A percentile compares a stretch with the other conserved stretches of the same genome.
These are phyloP conservation scores for Toxoplasma gondii DNA, from an alignment of 169 alveolate species.

Conservation along the genomic window DNA sequence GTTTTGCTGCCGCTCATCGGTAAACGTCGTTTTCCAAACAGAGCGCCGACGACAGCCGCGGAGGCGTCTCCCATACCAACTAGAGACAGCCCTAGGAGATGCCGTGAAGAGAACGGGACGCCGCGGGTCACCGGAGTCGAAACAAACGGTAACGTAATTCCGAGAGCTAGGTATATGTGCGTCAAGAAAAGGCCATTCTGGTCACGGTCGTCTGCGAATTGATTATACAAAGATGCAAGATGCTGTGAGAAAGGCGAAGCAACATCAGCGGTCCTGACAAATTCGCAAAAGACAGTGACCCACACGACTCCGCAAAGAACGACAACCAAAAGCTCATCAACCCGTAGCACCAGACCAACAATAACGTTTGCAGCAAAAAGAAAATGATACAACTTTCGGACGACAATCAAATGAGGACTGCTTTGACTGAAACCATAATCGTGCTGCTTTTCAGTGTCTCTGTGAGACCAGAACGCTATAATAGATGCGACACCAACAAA, in stretches of 20 bases:
- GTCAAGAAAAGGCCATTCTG: conserved; percentile 22
- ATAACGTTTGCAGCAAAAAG: not conserved
- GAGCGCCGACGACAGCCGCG: conserved; percentile 31
- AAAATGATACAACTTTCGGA: conserved; percentile 35
- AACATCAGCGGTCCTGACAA: not conserved
- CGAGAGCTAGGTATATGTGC: not conserved
- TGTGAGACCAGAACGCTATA: not conserved
- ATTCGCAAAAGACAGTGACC: not conserved
- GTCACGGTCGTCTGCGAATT: conserved; percentile 14
- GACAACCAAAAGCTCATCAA: not conserved
- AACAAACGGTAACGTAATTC: conserved; percentile 16
- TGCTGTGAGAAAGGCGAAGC: not conserved
- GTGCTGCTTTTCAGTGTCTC: not conserved
- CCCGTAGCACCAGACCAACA: not conserved
- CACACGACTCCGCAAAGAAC: conserved; percentile 23
- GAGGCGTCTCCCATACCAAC: conserved; percentile 32
- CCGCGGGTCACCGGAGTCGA: not conserved
- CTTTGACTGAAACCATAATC: not conserved
- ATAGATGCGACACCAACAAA: not conserved
- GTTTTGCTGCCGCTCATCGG: conserved; percentile 18
- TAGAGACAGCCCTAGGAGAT: not conserved
- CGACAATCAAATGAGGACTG: not conserved
- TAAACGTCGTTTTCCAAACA: not conserved
- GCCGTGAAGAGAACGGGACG: not conserved
- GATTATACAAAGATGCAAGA: not conserved